Conservation (phyloP, 257 asterid genomes). For the Lycium barbarum region DNA sequence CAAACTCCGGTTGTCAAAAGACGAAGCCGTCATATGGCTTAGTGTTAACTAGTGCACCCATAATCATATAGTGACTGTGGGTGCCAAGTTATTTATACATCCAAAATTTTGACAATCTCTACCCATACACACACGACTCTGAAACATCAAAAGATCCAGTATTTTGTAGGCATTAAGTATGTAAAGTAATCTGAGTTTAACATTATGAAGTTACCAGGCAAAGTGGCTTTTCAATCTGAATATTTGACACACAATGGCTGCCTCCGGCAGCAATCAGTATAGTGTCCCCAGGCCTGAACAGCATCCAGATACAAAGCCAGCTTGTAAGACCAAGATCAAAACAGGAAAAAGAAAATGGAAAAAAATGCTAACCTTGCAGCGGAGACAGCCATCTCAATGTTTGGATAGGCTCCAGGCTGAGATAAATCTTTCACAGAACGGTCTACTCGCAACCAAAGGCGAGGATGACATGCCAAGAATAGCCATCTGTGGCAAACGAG, state of each 20-base stretch:
- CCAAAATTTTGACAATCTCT: not conserved
- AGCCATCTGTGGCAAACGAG: conserved; percentile 99
- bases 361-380: conserved; percentile 75
- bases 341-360: not conserved
- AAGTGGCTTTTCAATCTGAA: conserved; percentile 89
- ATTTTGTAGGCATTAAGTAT: not conserved
- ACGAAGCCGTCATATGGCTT: not conserved
- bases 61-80: not conserved
- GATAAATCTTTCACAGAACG: conserved; percentile 69
- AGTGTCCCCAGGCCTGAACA: conserved; percentile 93
- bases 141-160: too few relatives aligned
- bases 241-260: conserved; percentile 73
- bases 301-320: conserved; percentile 34
- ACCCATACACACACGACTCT: too few relatives aligned
- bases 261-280: conserved; percentile 96
- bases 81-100: conserved; percentile 3
- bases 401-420: conserved; percentile 80
- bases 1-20: not conserved
- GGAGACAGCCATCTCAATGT: conserved; percentile 80
- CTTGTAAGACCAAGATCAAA: not conserved
- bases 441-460: conserved; percentile 94
- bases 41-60: not conserved
- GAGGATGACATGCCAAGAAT: conserved; percentile 97
- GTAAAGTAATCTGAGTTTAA: conserved; percentile 3
- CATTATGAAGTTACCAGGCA: conserved; percentile 70